A percentile compares a stretch with the other conserved stretches of the same genome.
Conservation (phyloP, 345 rosid species). For the Noccaea caerulescens region DNA sequence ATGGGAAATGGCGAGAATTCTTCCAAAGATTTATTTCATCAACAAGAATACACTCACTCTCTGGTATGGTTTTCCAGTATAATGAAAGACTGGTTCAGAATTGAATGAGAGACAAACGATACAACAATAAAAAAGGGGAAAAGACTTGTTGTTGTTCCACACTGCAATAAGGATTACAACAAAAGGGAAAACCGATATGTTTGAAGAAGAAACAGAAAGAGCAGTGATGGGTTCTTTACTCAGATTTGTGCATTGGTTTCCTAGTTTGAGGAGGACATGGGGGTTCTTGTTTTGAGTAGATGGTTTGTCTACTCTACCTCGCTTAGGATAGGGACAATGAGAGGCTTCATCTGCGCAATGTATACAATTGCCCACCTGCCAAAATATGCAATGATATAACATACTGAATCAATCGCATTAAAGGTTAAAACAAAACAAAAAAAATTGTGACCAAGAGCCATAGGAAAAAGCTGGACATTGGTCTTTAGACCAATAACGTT, state of each 20-base stretch:
- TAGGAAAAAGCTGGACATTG: not conserved
- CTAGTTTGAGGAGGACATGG: constrained; percentile 4
- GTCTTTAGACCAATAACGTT: not conserved
- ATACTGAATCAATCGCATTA: not conserved
- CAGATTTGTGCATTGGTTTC: constrained; percentile 29
- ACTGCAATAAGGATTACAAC: not conserved
- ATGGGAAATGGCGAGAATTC: not conserved
- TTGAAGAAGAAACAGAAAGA: constrained; percentile 28
- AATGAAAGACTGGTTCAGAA: constrained; percentile 17
- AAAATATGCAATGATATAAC: constrained; percentile 18
- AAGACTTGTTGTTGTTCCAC: constrained; percentile 25
- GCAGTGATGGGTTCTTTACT: constrained; percentile 11
- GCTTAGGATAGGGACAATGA: constrained; percentile 87
- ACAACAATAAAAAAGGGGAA: not conserved
- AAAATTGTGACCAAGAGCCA: not conserved
- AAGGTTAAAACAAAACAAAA: not conserved
- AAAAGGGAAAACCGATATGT: constrained; percentile 19
- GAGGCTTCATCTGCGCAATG: constrained; percentile 96
- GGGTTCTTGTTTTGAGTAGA: constrained; percentile 22
- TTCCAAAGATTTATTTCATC: constrained; percentile 32
- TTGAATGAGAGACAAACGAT: constrained; percentile 14
- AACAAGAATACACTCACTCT: constrained; percentile 21
- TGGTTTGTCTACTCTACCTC: constrained; percentile 69
- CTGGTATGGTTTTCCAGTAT: constrained; percentile 7
- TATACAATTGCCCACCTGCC: constrained; percentile 98